Evolutionary conservation across 2,329 filamentous ascomycete genomes (phyloP), one percentile per base, ranked within the genome.

Genomic region (Paecilomyces sp.): DNA sequence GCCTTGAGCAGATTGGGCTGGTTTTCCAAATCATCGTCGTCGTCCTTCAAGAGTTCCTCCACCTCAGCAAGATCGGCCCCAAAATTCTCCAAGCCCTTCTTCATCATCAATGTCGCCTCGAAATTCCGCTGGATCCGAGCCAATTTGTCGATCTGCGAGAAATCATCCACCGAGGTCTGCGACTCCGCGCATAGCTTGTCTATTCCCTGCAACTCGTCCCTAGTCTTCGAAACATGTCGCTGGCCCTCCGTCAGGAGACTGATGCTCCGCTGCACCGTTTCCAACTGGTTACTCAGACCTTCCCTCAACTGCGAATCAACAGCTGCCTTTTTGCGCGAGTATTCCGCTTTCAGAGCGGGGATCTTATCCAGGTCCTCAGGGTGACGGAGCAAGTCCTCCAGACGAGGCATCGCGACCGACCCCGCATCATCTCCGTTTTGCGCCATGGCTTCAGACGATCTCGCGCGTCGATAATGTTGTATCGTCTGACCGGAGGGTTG

Each of bases 301-400:
- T 87, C 87, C 65, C 92, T 90, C 59, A 99, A 87, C 79, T 96
- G 92, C 57, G 88, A 87, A 78, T 99, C 94, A 62, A 99, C 86
- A 59, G 90, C 90, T 31, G 85, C 85, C 79, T 99, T 99, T 80
- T 97, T 97, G 71, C 94, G 91, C 66, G 86, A 85, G 78, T 97
- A 96, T 75, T 99, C 94, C 66, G 89, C 85, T 79, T 95, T 96
- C 71, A 99, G 83, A 54, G 87, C 87, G 57, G 88, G 81, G 70
- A 99, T 93, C 82, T 97, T 97, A 80, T 99, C 94, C 66, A 99
- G 87, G 77, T 99, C 94, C 73, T 99, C 94, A 2, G 94, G 91
- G 72, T 96, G 92, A 70, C 92, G 91, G 66, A 99, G 87, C 63
- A 97, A 86, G 81, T 97, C 93, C 66, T 92, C 86, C 74, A 99